phyloP scores from a whole-genome alignment of 106 monocot genomes.

The Dendrobium catenatum region DNA sequence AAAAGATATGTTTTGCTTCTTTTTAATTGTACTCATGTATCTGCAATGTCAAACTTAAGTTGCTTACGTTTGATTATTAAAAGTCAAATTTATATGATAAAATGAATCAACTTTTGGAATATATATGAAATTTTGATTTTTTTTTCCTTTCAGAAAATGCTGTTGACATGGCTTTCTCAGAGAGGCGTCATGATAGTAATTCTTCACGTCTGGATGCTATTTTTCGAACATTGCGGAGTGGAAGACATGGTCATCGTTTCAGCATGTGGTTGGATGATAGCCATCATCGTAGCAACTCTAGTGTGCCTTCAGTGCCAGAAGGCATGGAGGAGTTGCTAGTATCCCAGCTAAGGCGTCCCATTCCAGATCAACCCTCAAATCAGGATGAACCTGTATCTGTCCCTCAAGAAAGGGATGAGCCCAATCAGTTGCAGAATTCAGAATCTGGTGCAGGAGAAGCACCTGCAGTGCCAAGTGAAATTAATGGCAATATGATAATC shows the following conservation, averaged over 20 bases:
- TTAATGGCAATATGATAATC: conserved; percentile 36
- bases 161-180: conserved; percentile 84
- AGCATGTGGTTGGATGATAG: conserved; percentile 91
- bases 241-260: conserved; percentile 76
- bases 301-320: conserved; percentile 60
- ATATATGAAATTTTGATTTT: not conserved
- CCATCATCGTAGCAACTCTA: conserved; percentile 54
- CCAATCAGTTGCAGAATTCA: conserved; percentile 33
- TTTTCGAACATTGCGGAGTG: conserved; percentile 70
- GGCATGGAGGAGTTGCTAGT: conserved; percentile 88
- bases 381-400: conserved; percentile 25
- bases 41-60: not conserved
- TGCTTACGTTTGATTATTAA: not conserved
- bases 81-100: not conserved
- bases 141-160: conserved; percentile 42
- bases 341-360: conserved; percentile 74
- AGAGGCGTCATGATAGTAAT: conserved; percentile 59
- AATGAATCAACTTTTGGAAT: not conserved
- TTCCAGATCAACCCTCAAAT: conserved; percentile 47
- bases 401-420: conserved; percentile 37
- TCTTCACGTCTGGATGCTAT: conserved; percentile 86
- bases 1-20: not conserved
- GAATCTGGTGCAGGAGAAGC: conserved; percentile 34
- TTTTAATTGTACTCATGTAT: not conserved
- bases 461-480: conserved; percentile 18